Base-by-base conservation (phyloP, 2,329 filamentous ascomycete genomes). In the Daldinia sp. region DNA sequence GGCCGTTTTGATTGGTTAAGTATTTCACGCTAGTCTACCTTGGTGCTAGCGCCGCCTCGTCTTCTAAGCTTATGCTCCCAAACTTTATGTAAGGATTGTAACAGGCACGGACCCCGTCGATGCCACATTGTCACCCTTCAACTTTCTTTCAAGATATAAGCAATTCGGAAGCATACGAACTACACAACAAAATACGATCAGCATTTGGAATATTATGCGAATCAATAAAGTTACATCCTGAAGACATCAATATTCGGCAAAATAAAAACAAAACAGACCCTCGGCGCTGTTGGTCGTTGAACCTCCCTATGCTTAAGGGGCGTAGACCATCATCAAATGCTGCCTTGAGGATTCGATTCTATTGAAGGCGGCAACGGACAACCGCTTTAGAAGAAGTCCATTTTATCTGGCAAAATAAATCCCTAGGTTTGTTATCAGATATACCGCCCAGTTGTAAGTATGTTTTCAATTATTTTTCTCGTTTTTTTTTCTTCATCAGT, bases 1-100 rank as follows among this genome's bases (percentile, higher is more conserved):
- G 15, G 50, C 30, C 54, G n/a, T 58, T 67, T 42, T 65, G 35
- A 67, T 71, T 71, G 69, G 69, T 65, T 62, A 39, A 44, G 1
- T 10, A 1, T n/a, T 59, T 39, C 6, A 46, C 44, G 5, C 55
- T 58, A 60, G 3, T 4, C n/a, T 46, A 3, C 4, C 28, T 50
- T 54, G n/a, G 39, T 37, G 5, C 10, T 61, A 68, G 65, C 18
- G 20, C 23, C 6, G 58, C 33, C 41, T 37, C 54, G 33, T 30
- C 44, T 6, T n/a, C n/a, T 28, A 20, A 39, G 30, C 20, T 15
- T 13, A 23, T 7, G 54, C 33, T 46, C 37, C 50, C 48, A 10
- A 20, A 20, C 23, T 26, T 33, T 58, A 30, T 35, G 37, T 58
- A 30, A 30, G 37, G 56, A 42, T 39, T 58, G 53, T 66, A 35